phyloP scores from a whole-genome alignment of 1,284 basidiomycete species.

The Ceratobasidium sp. region DNA sequence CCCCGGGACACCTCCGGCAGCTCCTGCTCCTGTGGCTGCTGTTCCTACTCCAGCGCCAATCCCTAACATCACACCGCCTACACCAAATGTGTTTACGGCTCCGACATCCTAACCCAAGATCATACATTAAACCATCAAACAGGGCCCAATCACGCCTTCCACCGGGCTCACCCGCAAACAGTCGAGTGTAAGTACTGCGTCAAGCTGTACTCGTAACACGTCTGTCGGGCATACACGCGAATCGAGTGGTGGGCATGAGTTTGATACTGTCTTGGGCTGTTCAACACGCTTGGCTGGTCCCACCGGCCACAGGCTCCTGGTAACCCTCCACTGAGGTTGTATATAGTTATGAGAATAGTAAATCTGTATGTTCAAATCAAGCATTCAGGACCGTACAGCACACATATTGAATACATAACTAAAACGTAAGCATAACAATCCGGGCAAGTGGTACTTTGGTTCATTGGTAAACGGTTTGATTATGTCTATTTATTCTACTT shows the following conservation, averaged over 20 bases:
- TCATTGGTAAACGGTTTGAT: no score
- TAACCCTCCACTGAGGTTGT: no score
- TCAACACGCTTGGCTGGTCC: slow-evolving; percentile 38
- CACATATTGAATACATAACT: no score
- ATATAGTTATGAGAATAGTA: no score
- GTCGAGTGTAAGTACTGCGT: neutral
- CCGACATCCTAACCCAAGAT: slow-evolving; percentile 1
- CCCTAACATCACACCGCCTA: slow-evolving; percentile 32
- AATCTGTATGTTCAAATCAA: no score
- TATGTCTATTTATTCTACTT: no score
- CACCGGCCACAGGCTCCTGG: no score
- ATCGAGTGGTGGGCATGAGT: slow-evolving; percentile 16
- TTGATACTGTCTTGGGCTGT: neutral
- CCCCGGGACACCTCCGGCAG: neutral
- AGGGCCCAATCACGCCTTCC: neutral
- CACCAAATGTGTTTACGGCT: slow-evolving; percentile 11
- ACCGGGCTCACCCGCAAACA: neutral
- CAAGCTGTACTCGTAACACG: slow-evolving; percentile 1
- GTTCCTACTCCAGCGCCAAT: neutral
- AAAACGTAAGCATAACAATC: no score
- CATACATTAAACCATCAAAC: neutral
- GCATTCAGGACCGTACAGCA: no score
- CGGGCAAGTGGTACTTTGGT: no score
- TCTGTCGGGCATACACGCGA: slow-evolving; percentile 5
- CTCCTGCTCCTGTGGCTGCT: no score